A percentile compares a stretch with the other conserved stretches of the same genome.
These are phyloP conservation scores for Pythium aquatile DNA, from an alignment of 352 stramenopile species.

Conservation along the genomic window DNA sequence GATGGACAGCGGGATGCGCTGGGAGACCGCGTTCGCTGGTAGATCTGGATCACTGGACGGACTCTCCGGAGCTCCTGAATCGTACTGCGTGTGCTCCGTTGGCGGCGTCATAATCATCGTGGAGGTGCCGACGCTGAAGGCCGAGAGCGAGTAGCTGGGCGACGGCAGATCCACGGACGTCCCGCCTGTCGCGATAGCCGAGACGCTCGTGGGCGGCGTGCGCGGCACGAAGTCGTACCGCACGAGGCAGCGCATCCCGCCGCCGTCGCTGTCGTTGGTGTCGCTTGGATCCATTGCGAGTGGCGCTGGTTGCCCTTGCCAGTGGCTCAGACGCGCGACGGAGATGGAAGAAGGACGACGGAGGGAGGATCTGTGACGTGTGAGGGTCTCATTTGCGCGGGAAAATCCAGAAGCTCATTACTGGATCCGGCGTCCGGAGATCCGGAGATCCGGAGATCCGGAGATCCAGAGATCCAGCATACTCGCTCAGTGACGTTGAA, in stretches of 20 bases:
- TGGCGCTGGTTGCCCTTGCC: no score
- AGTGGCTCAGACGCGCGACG: neutral
- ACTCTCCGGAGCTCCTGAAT: neutral
- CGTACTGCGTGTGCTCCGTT: neutral
- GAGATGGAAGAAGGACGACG: neutral
- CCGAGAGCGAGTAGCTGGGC: slow-evolving; percentile 2
- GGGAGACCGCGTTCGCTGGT: slow-evolving; percentile 1
- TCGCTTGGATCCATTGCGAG: neutral
- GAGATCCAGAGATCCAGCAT: neutral
- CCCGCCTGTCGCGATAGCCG: slow-evolving; percentile 1
- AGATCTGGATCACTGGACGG: neutral
- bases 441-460: neutral
- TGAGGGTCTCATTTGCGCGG: neutral
- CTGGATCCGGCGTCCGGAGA: neutral
- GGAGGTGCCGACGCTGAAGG: slow-evolving; percentile 13
- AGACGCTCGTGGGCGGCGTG: slow-evolving; percentile 22
- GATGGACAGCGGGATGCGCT: slow-evolving; percentile 17
- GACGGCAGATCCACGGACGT: slow-evolving; percentile 1
- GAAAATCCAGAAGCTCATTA: neutral
- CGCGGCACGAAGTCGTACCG: slow-evolving; percentile 21
- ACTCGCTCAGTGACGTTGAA: neutral
- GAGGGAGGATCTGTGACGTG: neutral
- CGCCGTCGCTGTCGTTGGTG: neutral
- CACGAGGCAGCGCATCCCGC: slow-evolving; percentile 1
- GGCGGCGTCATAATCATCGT: slow-evolving; percentile 7